Evolutionary conservation across 176 grass and related monocot species (phyloP).

Genomic region (Tuctoria greenei): DNA sequence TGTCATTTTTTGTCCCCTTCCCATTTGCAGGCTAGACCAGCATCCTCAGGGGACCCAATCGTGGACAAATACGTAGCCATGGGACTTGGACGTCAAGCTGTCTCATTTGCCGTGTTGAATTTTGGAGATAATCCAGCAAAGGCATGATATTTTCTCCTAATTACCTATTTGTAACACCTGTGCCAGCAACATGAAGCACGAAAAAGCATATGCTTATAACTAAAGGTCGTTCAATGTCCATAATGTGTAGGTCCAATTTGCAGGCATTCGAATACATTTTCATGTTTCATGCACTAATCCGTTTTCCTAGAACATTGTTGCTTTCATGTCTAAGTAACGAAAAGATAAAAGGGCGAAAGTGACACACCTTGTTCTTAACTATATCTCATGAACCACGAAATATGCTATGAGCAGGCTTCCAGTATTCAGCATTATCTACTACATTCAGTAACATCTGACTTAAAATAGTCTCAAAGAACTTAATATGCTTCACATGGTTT

Average conservation of each 20-base stretch:
- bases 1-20: background rate
- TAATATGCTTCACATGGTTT: background rate
- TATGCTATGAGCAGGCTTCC: background rate
- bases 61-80: constrained; percentile 82
- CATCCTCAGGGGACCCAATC: constrained; percentile 61
- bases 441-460: background rate
- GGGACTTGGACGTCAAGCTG: constrained; percentile 81
- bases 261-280: background rate
- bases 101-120: constrained; percentile 85
- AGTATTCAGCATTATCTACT: background rate
- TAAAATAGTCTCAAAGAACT: no score
- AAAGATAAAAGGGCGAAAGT: background rate
- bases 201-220: constrained; percentile 6
- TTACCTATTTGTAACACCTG: background rate
- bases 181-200: background rate
- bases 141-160: constrained; percentile 37
- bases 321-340: background rate
- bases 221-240: background rate
- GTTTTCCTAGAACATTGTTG: background rate
- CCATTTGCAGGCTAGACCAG: constrained; percentile 53
- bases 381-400: background rate
- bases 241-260: background rate
- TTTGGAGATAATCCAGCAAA: constrained; percentile 83
- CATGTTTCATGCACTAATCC: background rate
- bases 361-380: background rate